These are phyloP conservation scores for Melocanna baccifera DNA, from an alignment of 176 grass and related monocot genomes.

Conservation along the genomic window DNA sequence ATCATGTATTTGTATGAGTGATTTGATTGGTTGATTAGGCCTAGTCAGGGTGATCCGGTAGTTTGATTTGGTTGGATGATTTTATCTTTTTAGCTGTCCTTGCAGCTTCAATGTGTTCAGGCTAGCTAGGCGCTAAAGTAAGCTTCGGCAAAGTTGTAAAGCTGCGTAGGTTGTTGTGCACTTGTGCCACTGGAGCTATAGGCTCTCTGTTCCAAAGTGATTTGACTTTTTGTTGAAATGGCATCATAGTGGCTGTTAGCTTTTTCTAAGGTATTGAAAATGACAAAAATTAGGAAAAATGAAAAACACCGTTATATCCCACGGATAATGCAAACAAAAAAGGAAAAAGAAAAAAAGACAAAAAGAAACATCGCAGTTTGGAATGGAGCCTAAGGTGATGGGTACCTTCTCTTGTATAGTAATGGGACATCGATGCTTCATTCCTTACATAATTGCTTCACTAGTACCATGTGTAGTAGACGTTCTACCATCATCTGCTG, in stretches of 20 bases:
- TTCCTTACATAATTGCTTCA: conserved; percentile 14
- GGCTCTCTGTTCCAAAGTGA: background rate
- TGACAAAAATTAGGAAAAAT: too few species aligned
- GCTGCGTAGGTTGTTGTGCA: background rate
- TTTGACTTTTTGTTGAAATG: too few species aligned
- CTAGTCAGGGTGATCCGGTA: background rate
- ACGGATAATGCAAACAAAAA: too few species aligned
- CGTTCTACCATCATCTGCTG: background rate
- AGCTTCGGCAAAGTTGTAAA: conserved; percentile 1
- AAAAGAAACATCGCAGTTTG: too few species aligned
- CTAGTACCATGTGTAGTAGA: background rate
- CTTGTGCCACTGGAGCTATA: conserved; percentile 2
- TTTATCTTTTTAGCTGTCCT: conserved; percentile 26
- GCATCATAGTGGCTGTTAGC: too few species aligned
- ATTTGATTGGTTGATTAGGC: background rate
- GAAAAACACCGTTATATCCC: too few species aligned
- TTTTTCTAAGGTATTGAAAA: too few species aligned
- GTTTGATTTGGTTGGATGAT: conserved; percentile 13
- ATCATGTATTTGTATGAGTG: background rate
- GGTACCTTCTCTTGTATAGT: conserved; percentile 14
- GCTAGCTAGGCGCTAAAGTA: conserved; percentile 5
- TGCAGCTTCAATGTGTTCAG: background rate
- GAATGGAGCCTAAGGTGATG: background rate
- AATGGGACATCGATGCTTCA: background rate
- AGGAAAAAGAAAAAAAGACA: too few species aligned